Evolutionary conservation across 1,139 yeast genomes (phyloP).

Genomic region (Magnusiomyces paraingens): DNA sequence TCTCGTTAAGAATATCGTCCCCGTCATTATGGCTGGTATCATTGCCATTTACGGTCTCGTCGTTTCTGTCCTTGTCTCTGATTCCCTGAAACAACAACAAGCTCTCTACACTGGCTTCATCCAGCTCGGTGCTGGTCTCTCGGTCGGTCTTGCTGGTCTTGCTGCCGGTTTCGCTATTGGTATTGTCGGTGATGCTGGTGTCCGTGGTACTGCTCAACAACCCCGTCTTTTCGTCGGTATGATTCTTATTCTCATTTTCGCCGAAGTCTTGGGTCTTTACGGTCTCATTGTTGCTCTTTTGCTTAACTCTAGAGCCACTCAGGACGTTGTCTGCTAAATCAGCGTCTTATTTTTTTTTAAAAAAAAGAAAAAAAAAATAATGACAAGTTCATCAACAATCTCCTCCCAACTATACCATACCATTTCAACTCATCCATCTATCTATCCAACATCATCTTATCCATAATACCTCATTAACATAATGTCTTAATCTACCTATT

Average conservation of each 20-base stretch:
- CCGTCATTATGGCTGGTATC: conserved; percentile 98
- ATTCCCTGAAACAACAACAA: conserved; percentile 76
- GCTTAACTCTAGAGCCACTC: conserved; percentile 92
- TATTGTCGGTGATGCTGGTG: conserved; percentile 98
- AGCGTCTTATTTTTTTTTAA: neutral
- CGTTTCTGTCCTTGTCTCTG: conserved; percentile 92
- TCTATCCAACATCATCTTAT: too few species aligned
- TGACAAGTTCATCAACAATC: too few species aligned
- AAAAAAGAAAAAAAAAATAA: too few species aligned
- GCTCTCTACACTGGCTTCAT: conserved; percentile 91
- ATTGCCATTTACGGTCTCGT: conserved; percentile 94
- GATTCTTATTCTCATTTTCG: conserved; percentile 92
- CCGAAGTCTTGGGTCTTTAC: conserved; percentile 94
- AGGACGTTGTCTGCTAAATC: conserved; percentile 71
- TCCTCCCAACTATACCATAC: too few species aligned
- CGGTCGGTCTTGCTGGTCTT: conserved; percentile 93
- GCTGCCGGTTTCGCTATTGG: conserved; percentile 99
- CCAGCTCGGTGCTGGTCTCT: conserved; percentile 93
- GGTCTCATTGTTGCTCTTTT: conserved; percentile 91
- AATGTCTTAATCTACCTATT: too few species aligned
- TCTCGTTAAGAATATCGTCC: conserved; percentile 42
- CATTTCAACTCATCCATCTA: too few species aligned
- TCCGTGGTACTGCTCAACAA: conserved; percentile 93
- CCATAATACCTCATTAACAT: too few species aligned
- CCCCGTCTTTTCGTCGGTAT: conserved; percentile 84